These are phyloP conservation scores for Phytophthora multivora DNA, from an alignment of 352 stramenopile species.

Conservation along the genomic window DNA sequence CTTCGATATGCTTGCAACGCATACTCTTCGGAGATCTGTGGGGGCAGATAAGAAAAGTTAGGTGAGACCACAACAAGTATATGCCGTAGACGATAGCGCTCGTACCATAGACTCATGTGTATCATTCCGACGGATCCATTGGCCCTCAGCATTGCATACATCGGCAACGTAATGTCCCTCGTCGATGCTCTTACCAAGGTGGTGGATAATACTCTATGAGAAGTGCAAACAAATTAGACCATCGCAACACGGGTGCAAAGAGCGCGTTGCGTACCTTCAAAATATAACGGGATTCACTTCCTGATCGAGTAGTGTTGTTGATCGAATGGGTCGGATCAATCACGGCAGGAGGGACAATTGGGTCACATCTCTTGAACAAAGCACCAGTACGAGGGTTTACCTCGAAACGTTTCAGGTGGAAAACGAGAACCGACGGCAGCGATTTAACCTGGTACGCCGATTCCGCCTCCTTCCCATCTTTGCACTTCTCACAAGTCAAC, in stretches of 20 bases:
- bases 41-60: too few species aligned
- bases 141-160: slow-evolving; percentile 50
- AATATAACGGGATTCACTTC: slow-evolving; percentile 40
- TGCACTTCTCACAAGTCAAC: slow-evolving; percentile 87
- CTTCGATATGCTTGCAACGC: slow-evolving; percentile 71
- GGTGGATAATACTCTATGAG: slow-evolving; percentile 81
- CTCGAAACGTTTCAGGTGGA: slow-evolving; percentile 89
- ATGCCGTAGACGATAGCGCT: background rate
- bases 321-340: slow-evolving; percentile 50
- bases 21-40: slow-evolving; percentile 79
- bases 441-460: slow-evolving; percentile 69
- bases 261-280: slow-evolving; percentile 47
- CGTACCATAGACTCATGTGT: slow-evolving; percentile 78
- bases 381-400: slow-evolving; percentile 65
- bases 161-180: slow-evolving; percentile 88
- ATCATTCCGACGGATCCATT: slow-evolving; percentile 85
- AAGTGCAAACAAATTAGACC: slow-evolving; percentile 19
- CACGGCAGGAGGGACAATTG: slow-evolving; percentile 60
- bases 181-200: slow-evolving; percentile 78
- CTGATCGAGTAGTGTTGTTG: slow-evolving; percentile 29
- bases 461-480: slow-evolving; percentile 62
- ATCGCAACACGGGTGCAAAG: background rate
- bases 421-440: slow-evolving; percentile 70
- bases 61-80: too few species aligned
- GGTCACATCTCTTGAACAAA: slow-evolving; percentile 83